Base-by-base conservation (phyloP, 805 yeast species). In the Millerozyma acaciae region DNA sequence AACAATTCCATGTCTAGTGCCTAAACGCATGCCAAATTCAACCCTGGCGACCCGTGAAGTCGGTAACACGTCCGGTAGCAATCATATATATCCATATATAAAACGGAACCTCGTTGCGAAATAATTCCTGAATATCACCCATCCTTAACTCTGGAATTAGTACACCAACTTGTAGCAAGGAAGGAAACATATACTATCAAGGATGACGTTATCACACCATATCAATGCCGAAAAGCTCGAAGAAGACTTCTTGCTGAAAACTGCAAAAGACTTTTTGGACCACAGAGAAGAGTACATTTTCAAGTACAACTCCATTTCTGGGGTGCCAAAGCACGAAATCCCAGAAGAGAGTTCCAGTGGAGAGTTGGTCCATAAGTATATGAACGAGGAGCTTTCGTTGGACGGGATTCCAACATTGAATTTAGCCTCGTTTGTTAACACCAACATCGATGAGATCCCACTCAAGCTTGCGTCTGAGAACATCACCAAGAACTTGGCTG, bases 351-450 rank as follows among this genome's bases (percentile, higher is more conserved):
- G 90, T 1, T 58, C 78, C 32, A 57, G 65, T 7, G 61, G 74
- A 3, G 63, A 64, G 6, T 54, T 68, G 33, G 81, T 86, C 7
- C 81, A 78, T 51, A 68, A 76, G 25, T 60, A 82, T 49, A 67
- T 88, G 39, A 78, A 73, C 43, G 84, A 82, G 50, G 95, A 84
- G 43, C 65, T 89, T 58, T 65, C 78, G 9, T 68, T 89, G 38
- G 96, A 88, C 53, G 96, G 96, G 12, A 78, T 72, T 46, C 93
- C 96, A 16, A 76, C 78, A 14, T 68, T 88, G 55, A 88, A 89
- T 55, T 60, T 88, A 55, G 97, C 97, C 3, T 80, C 90, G 19
- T 88, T 88, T 54, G 97, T 88, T 43, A 85, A 84, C 61, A 88
- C 95, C 6, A 72, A 66, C 43, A 52, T 80, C 15, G 76, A 76